phyloP scores from a whole-genome alignment of 2,329 filamentous ascomycete species.

The Curvularia verruculosa region DNA sequence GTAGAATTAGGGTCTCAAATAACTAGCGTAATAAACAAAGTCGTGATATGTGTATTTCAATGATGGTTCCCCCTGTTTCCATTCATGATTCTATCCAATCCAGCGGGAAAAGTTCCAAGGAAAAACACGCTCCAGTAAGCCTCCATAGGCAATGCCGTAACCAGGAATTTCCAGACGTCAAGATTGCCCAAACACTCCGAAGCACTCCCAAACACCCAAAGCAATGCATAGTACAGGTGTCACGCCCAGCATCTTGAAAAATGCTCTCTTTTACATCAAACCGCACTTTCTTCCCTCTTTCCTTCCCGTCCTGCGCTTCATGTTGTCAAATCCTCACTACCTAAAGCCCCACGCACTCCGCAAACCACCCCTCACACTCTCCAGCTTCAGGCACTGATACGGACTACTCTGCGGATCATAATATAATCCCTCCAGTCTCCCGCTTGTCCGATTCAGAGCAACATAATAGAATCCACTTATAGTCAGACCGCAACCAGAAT shows the following conservation, averaged over 20 bases:
- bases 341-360: conserved; percentile 50
- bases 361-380: conserved; percentile 42
- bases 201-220: not conserved
- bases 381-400: conserved; percentile 59
- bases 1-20: not conserved
- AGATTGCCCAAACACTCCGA: not conserved
- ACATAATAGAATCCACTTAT: conserved; percentile 63
- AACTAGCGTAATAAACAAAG: not conserved
- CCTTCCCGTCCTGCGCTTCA: conserved; percentile 1
- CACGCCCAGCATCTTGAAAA: not conserved
- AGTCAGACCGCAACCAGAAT: conserved; percentile 54
- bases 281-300: not conserved
- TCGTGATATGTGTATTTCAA: not conserved
- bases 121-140: not conserved
- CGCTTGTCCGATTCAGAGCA: conserved; percentile 54
- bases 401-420: conserved; percentile 62
- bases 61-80: not conserved
- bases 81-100: not conserved
- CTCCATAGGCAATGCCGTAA: not conserved
- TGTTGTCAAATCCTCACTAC: conserved; percentile 15
- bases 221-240: not conserved
- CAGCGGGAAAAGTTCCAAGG: not conserved
- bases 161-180: not conserved
- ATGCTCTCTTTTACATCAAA: not conserved
- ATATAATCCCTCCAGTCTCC: conserved; percentile 59